A percentile compares a stretch with the other conserved stretches of the same genome.
phyloP scores from a whole-genome alignment of 257 asterid genomes.

The Solanum tarapatanum region DNA sequence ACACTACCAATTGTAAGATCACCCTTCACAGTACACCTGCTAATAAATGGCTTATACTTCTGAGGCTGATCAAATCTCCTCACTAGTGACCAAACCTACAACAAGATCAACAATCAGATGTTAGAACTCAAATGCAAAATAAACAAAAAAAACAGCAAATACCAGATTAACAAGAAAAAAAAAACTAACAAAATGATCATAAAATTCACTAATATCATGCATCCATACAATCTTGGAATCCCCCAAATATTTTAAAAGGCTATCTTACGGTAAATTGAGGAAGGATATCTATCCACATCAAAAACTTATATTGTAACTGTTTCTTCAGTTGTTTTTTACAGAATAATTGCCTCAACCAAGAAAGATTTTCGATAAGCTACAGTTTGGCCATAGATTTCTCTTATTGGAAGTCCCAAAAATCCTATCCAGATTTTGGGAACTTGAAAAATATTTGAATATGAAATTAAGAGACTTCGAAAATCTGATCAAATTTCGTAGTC shows the following conservation, averaged over 20 bases:
- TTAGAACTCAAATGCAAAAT: background rate
- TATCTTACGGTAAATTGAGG: background rate
- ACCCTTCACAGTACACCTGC: slow-evolving; percentile 59
- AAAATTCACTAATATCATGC: background rate
- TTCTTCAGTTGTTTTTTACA: background rate
- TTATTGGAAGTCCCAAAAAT: background rate
- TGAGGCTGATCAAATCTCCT: slow-evolving; percentile 92
- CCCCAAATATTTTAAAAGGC: background rate
- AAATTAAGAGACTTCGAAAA: background rate
- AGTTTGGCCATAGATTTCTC: background rate
- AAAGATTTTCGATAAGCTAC: background rate
- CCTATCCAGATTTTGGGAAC: background rate
- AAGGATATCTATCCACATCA: background rate
- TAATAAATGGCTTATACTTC: slow-evolving; percentile 84
- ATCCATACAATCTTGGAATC: background rate
- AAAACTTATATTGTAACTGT: background rate
- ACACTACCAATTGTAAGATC: slow-evolving; percentile 75
- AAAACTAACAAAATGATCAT: background rate
- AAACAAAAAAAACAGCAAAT: background rate
- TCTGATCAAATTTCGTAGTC: background rate
- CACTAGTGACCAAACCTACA: slow-evolving; percentile 88
- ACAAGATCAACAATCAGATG: background rate
- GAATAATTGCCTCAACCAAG: background rate
- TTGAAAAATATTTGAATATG: background rate
- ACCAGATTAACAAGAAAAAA: background rate